These are phyloP conservation scores for Microsporum ferrugineum DNA, from an alignment of 2,329 filamentous ascomycete species.

Conservation along the genomic window DNA sequence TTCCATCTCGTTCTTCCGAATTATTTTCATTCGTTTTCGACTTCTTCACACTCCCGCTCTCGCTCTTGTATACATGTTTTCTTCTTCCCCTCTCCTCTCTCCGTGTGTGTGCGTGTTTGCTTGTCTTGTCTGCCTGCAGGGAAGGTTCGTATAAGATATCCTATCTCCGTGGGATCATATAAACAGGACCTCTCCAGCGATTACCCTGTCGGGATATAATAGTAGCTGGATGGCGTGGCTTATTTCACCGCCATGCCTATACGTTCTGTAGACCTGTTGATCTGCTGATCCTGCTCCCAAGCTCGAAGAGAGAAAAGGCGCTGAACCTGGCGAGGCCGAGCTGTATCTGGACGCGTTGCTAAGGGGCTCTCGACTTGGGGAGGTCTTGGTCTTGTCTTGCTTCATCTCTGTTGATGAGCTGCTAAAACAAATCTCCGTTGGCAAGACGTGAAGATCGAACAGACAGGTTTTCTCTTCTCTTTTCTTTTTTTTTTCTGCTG, in stretches of 20 bases:
- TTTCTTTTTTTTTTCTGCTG: neutral
- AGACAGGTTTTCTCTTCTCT: neutral
- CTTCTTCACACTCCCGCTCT: neutral
- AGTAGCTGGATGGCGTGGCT: conserved; percentile 3
- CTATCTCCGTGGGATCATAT: neutral
- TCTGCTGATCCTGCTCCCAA: neutral
- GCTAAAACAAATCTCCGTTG: too few species aligned
- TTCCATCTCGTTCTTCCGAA: neutral
- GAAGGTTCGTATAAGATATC: neutral
- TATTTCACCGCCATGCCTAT: conserved; percentile 4
- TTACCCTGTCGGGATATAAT: neutral
- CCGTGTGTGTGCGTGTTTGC: neutral
- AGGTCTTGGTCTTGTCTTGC: too few species aligned
- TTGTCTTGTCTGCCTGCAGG: neutral
- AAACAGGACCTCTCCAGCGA: neutral
- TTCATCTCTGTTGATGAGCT: too few species aligned
- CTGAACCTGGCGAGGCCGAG: neutral
- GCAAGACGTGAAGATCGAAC: too few species aligned
- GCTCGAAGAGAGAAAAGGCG: neutral
- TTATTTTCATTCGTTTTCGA: neutral
- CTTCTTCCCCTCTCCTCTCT: neutral
- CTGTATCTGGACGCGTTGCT: neutral
- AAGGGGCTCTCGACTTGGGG: too few species aligned
- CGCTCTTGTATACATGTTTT: neutral
- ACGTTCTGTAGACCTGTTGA: conserved; percentile 1